Evolutionary conservation across 78 protist species (phyloP), one percentile per base, ranked within the genome.

Genomic region (Anaeramoeba ignava): DNA sequence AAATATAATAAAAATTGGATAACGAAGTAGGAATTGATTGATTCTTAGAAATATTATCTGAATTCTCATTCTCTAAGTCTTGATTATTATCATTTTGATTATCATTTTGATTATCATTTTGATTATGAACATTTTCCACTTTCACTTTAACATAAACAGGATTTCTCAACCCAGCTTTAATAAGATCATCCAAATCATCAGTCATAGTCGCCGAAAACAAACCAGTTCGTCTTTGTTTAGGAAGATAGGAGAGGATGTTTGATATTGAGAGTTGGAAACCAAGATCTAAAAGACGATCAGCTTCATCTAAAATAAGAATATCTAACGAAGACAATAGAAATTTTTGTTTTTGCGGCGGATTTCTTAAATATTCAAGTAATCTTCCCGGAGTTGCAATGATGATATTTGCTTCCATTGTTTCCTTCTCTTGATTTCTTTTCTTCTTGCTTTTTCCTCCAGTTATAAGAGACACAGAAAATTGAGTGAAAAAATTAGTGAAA

Each of bases 171-270:
- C 87, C 90, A 12, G 89, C 88, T 0, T 88, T 39, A 1, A 41
- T 81, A 33, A 88, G 23, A 41, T 88, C 78, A 8, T 27, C 78
- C 1, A 88, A 41, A 79, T 42, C 80, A 17, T 2, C 27, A 40
- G 79, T 81, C 88, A 81, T 82, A 40, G 91, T 88, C 33, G 91
- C 91, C 0, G 81, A 41, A 82, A 88, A 88, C 40, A 88, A 85
- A 1, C 88, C 89, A 1, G 91, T 88, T 42, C 91, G 80, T 33
- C 91, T 87, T 42, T 85, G 91, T 73, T 81, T 80, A 8, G 91
- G 89, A 68, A 88, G 78, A 31, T 80, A 39, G 1, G 0, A 27
- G 33, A 88, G 79, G 81, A 88, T 88, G 3, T 82, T 23, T 83
- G 84, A 27, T 23, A 80, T 38, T 80, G 73, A 54, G 17, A 54